Base-by-base conservation (phyloP, 148 eudicot genomes). In the Vaccinium macrocarpon region DNA sequence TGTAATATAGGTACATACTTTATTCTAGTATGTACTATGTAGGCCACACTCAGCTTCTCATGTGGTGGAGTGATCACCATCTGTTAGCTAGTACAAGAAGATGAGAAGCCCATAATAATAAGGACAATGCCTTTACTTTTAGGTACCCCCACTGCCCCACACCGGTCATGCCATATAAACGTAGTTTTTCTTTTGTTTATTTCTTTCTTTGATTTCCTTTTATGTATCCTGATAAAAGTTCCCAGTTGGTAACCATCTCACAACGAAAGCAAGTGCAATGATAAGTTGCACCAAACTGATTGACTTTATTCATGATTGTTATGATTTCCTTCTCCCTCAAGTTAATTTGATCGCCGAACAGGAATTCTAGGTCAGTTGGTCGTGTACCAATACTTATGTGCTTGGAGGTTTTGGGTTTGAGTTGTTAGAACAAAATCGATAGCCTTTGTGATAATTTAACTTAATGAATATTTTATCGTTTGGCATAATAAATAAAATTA, bases 201-300 rank as follows among this genome's bases (percentile, higher is more conserved):
- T 10, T 16, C 21, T 35, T 1, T 75, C 53, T 75, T 1, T 49
- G 5, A n/a, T 18, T 21, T 8, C 13, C 52, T 27, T 49, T 13
- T 10, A 5, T 25, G 19, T 29, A 4, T 49, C 29, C 15, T 80
- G 21, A 11, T 80, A 38, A 80, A 59, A 12, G 50, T 25, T 32
- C 62, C 25, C 18, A 14, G 70, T 21, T 80, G 82, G 82, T 38
- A 71, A 38, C 29, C 71, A 38, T 78, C 23, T 80, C 87, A 57
- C 50, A 6, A 50, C 38, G 25, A 25, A 59, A 25, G 38, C 72
- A 61, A 77, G 38, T 50, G 64, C 73, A 83, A 78, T 50, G 27
- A 83, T 83, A 51, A 79, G 61, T 21, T 13, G 80, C 82, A 86
- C 82, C 80, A 11, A 86, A 78, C 15, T 13, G 7, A 57, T 80